Percentiles rank a stretch among this genome's conserved stretches.
phyloP scores from a whole-genome alignment of 73 alveolate species.

The Paramecium pentaurelia region DNA sequence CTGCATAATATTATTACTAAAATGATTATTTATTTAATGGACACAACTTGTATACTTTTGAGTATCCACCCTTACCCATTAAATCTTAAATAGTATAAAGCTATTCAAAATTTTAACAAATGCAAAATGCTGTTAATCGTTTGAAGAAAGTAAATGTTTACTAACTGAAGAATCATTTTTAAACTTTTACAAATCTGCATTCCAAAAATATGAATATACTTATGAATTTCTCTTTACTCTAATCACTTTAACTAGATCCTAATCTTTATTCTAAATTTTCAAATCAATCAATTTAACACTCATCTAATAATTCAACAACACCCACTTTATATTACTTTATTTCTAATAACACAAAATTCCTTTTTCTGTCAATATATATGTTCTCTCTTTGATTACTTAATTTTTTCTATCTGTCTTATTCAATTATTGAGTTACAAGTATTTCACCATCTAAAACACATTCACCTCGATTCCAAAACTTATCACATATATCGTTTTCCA shows the following conservation, averaged over 20 bases:
- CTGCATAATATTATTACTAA: neutral
- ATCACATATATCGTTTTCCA: neutral
- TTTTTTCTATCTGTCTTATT: neutral
- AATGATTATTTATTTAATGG: neutral
- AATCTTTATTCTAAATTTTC: neutral
- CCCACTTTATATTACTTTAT: neutral
- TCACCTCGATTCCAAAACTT: neutral
- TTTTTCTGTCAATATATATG: neutral
- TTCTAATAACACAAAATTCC: neutral
- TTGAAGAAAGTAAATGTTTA: neutral
- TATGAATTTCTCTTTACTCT: neutral
- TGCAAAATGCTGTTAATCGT: neutral
- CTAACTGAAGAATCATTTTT: neutral
- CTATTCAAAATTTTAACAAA: constrained; percentile 8
- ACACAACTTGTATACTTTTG: constrained; percentile 6
- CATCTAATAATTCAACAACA: neutral
- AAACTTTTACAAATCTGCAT: neutral
- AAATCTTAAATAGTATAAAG: neutral
- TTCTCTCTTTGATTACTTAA: neutral
- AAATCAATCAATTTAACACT: neutral
- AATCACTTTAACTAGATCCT: neutral
- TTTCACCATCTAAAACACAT: neutral
- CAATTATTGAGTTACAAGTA: neutral
- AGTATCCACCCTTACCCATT: constrained; percentile 31
- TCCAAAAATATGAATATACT: neutral